Evolutionary conservation across 164 flowering plant species (phyloP).

Genomic region (Macadamia tetraphylla): DNA sequence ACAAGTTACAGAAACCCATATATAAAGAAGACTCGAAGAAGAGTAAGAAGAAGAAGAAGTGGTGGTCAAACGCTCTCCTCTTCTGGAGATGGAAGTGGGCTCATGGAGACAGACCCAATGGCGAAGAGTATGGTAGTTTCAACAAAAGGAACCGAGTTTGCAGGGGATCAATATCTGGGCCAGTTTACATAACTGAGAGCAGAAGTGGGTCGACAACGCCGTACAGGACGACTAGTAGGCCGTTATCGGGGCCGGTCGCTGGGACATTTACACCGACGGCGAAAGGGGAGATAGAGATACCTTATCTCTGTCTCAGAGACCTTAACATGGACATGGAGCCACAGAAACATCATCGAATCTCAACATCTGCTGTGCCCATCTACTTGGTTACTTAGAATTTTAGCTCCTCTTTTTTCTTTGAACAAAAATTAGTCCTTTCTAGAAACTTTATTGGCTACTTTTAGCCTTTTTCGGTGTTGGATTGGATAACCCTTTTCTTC

Average conservation of each 20-base stretch:
- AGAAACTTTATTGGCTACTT: too few species aligned
- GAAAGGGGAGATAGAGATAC: conserved; percentile 44
- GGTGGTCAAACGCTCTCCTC: conserved; percentile 72
- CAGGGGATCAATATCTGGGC: conserved; percentile 56
- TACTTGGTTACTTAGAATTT: conserved; percentile 62
- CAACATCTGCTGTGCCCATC: conserved; percentile 62
- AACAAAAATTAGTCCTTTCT: too few species aligned
- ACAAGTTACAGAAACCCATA: conserved; percentile 83
- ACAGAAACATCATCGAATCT: conserved; percentile 33
- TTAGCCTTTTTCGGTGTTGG: too few species aligned
- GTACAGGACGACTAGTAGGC: conserved; percentile 37
- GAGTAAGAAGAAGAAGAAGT: conserved; percentile 46
- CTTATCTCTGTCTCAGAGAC: conserved; percentile 71
- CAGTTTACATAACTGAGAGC: conserved; percentile 64
- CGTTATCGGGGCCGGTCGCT: conserved; percentile 64
- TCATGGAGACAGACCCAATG: background rate
- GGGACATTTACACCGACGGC: conserved; percentile 41
- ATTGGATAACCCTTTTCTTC: too few species aligned
- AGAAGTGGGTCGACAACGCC: conserved; percentile 54
- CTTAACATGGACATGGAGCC: conserved; percentile 56
- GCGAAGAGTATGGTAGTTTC: conserved; percentile 20
- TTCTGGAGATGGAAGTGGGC: conserved; percentile 59
- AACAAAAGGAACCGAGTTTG: conserved; percentile 23
- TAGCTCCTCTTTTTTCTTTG: background rate
- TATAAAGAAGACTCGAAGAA: conserved; percentile 44